Evolutionary conservation across 164 flowering plant species (phyloP).

Genomic region (Nymphaea colorata): DNA sequence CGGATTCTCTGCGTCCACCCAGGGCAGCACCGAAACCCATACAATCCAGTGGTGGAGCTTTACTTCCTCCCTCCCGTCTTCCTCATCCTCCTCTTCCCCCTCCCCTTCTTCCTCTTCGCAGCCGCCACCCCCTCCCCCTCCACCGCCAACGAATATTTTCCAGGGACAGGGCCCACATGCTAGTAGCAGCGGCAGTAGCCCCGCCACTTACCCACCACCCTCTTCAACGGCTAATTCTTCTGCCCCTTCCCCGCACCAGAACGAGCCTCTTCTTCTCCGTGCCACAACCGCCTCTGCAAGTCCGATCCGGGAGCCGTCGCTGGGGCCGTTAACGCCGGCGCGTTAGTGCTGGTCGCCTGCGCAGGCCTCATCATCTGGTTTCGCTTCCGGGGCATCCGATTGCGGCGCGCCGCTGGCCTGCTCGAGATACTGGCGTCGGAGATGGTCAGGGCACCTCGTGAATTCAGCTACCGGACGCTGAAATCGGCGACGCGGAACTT

Average conservation of each 20-base stretch:
- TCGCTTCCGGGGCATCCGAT: not conserved
- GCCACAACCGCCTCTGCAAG: conserved; percentile 52
- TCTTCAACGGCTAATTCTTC: conserved; percentile 29
- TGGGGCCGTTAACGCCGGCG: conserved; percentile 74
- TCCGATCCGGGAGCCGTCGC: conserved; percentile 61
- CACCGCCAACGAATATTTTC: conserved; percentile 4
- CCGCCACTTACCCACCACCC: conserved; percentile 15
- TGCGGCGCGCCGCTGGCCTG: conserved; percentile 12
- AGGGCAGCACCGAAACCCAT: conserved; percentile 89
- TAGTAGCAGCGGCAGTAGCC: conserved; percentile 1
- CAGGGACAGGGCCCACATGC: conserved; percentile 12
- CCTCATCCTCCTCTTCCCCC: not conserved
- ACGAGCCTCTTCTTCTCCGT: conserved; percentile 25
- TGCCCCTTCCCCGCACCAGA: not conserved
- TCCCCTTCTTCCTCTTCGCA: conserved; percentile 1
- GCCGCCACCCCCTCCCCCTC: conserved; percentile 4
- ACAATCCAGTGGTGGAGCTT: conserved; percentile 91
- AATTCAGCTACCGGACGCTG: conserved; percentile 67
- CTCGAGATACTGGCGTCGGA: conserved; percentile 34
- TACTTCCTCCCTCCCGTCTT: conserved; percentile 22
- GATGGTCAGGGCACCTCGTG: conserved; percentile 53
- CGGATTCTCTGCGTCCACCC: conserved; percentile 86
- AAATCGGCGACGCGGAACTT: conserved; percentile 62
- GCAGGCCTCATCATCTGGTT: conserved; percentile 54
- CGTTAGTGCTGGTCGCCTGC: conserved; percentile 41